These are phyloP conservation scores for Kwoniella shandongensis DNA, from an alignment of 768 basidiomycete genomes.

Conservation along the genomic window DNA sequence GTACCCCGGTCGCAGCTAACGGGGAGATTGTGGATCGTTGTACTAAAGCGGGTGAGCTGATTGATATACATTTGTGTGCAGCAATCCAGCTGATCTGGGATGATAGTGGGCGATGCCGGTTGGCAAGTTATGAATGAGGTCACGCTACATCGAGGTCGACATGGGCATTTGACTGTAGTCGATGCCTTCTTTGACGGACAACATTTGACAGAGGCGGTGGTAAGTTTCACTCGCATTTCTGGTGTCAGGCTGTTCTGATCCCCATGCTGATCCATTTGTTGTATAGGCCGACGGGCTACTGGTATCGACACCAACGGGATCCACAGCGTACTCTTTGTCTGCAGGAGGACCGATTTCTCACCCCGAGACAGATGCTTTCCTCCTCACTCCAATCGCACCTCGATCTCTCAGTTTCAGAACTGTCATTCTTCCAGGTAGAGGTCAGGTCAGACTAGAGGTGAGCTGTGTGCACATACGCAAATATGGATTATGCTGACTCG, in stretches of 20 bases:
- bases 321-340: constrained; percentile 92
- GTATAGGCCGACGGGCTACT: constrained; percentile 85
- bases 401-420: constrained; percentile 88
- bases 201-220: constrained; percentile 92
- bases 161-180: constrained; percentile 87
- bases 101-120: constrained; percentile 57
- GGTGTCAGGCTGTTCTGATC: background rate
- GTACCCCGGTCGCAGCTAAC: constrained; percentile 48
- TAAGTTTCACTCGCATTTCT: too few relatives aligned
- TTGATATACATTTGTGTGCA: background rate
- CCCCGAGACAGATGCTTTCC: constrained; percentile 81
- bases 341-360: constrained; percentile 96
- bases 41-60: constrained; percentile 33
- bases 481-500: background rate
- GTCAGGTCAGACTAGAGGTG: constrained; percentile 53
- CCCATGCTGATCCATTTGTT: constrained; percentile 11
- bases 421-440: constrained; percentile 71
- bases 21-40: constrained; percentile 27
- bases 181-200: constrained; percentile 93
- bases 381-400: constrained; percentile 94
- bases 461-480: constrained; percentile 14
- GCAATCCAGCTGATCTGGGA: constrained; percentile 3
- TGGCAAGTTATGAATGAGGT: constrained; percentile 99
- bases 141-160: constrained; percentile 84
- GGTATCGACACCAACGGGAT: constrained; percentile 92